Conservation (phyloP, 139 green algal species). For the Limnomonas spitsbergensis region DNA sequence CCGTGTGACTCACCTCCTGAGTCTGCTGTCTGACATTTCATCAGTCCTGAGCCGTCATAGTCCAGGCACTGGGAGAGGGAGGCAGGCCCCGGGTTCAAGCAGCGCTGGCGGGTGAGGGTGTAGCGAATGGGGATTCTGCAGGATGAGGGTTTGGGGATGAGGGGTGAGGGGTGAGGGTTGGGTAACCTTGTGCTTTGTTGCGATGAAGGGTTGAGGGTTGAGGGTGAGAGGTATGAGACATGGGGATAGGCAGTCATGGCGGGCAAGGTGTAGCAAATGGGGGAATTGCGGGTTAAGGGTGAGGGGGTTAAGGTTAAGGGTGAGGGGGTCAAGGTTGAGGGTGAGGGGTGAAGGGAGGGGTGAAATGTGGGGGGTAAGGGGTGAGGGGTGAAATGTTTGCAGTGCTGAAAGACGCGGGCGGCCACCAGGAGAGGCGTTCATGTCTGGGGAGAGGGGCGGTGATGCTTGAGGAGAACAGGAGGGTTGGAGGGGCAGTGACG, state of each 20-base stretch:
- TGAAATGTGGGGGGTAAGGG: no score
- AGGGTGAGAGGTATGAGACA: background rate
- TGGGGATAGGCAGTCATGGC: background rate
- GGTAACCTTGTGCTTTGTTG: no score
- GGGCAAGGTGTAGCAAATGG: background rate
- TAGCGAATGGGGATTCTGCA: conserved; percentile 27
- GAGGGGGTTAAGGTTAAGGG: background rate
- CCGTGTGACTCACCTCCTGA: background rate
- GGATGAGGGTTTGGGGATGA: no score
- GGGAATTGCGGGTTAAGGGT: background rate
- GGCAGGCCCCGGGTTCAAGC: conserved; percentile 10
- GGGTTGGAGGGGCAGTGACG: no score
- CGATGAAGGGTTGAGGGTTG: background rate
- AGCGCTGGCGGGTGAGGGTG: conserved; percentile 28
- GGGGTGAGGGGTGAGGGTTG: no score
- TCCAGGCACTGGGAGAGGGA: conserved; percentile 31
- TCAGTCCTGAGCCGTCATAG: conserved; percentile 6
- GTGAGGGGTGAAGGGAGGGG: no score
- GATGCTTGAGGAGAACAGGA: no score
- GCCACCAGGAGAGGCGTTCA: no score
- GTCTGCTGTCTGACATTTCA: background rate
- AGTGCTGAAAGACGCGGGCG: no score
- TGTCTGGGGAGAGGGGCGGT: no score
- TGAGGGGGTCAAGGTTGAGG: no score
- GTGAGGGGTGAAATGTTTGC: no score